phyloP scores from a whole-genome alignment of 257 asterid species.

The Salvia splendens region DNA sequence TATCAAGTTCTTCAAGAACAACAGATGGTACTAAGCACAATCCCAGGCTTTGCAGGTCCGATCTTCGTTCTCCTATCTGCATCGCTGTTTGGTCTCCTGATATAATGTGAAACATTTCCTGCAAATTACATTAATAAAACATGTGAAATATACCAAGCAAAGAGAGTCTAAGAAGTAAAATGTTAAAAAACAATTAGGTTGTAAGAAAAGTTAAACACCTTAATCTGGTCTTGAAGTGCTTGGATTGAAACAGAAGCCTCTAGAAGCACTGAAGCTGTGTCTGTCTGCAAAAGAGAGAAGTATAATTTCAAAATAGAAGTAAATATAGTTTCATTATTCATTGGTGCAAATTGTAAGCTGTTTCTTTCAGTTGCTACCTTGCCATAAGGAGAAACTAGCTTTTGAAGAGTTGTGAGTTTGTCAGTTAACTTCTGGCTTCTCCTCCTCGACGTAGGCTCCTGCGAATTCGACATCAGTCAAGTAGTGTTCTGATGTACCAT shows the following conservation, averaged over 20 bases:
- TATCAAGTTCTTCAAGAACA: no score
- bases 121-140: neutral
- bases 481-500: neutral
- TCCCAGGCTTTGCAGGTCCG: no score
- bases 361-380: slow-evolving; percentile 40
- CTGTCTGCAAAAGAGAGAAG: slow-evolving; percentile 46
- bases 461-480: neutral
- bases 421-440: slow-evolving; percentile 61
- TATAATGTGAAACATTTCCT: no score
- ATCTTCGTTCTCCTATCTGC: no score
- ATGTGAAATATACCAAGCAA: no score
- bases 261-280: slow-evolving; percentile 63
- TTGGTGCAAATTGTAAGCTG: neutral
- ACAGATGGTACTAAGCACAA: no score
- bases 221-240: slow-evolving; percentile 53
- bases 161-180: neutral
- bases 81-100: no score
- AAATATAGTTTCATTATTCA: neutral
- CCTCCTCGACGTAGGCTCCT: slow-evolving; percentile 33
- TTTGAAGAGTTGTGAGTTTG: slow-evolving; percentile 63
- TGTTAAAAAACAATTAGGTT: neutral
- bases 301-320: neutral
- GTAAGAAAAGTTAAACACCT: slow-evolving; percentile 39
- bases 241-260: slow-evolving; percentile 59
- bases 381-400: slow-evolving; percentile 73